A percentile compares a stretch with the other conserved stretches of the same genome.
phyloP scores from a whole-genome alignment of 1,284 basidiomycete species.

The Stereum hirsutum region DNA sequence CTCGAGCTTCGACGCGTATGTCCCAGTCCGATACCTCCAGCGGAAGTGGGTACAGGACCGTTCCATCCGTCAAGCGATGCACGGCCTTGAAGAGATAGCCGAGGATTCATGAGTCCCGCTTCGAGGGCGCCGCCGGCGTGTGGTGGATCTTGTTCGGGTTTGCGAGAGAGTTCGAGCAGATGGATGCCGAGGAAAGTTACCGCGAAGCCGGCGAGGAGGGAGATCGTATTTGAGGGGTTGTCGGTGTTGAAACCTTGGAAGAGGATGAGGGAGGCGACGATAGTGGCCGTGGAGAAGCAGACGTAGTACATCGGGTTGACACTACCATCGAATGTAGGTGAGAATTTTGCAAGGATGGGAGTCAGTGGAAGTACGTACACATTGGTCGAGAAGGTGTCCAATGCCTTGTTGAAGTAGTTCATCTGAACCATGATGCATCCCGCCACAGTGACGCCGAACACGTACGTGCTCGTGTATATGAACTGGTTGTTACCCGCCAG shows the following conservation, averaged over 20 bases:
- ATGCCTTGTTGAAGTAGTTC: conserved; percentile 99
- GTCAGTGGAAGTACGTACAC: conserved; percentile 55
- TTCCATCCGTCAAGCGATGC: conserved; percentile 67
- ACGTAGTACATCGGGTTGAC: conserved; percentile 99
- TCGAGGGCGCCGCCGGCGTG: conserved; percentile 52
- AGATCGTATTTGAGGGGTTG: conserved; percentile 73
- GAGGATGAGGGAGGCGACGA: conserved; percentile 90
- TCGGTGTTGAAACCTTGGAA: conserved; percentile 97
- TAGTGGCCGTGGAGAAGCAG: conserved; percentile 94
- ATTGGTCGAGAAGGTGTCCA: conserved; percentile 96
- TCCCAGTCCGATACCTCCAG: conserved; percentile 23
- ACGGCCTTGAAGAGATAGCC: conserved; percentile 59
- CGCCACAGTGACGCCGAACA: conserved; percentile 81
- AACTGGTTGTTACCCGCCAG: conserved; percentile 95
- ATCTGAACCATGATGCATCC: conserved; percentile 92
- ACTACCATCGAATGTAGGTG: too few relatives aligned
- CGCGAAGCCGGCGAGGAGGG: conserved; percentile 80
- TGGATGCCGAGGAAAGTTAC: conserved; percentile 92
- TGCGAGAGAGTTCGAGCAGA: conserved; percentile 78
- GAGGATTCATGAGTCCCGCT: conserved; percentile 70
- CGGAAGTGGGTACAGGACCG: conserved; percentile 24
- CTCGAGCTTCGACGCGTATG: conserved; percentile 39
- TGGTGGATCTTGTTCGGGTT: conserved; percentile 39
- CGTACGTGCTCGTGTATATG: conserved; percentile 88
- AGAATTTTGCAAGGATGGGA: not conserved